Evolutionary conservation across 2,329 filamentous ascomycete species (phyloP).

Genomic region (Penicillium psychrosexuale): DNA sequence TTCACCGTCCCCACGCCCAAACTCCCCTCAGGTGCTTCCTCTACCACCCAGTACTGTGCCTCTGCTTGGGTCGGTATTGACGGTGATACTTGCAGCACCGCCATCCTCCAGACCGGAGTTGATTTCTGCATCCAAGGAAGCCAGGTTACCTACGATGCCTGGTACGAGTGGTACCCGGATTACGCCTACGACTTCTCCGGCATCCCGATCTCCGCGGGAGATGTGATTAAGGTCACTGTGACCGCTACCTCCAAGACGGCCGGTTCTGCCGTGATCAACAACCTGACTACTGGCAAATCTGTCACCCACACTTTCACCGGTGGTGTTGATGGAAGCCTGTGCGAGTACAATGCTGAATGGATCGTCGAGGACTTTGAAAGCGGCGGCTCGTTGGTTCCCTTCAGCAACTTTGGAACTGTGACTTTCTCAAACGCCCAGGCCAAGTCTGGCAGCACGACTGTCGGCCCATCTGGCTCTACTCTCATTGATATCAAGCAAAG

Average conservation of each 20-base stretch:
- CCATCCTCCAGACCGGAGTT: slow-evolving; percentile 56
- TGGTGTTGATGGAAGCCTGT: slow-evolving; percentile 41
- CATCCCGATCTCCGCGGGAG: slow-evolving; percentile 44
- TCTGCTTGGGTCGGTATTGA: slow-evolving; percentile 60
- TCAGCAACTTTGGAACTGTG: slow-evolving; percentile 49
- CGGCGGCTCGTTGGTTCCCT: slow-evolving; percentile 38
- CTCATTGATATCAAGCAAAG: slow-evolving; percentile 48
- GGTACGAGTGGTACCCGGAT: slow-evolving; percentile 60
- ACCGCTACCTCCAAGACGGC: slow-evolving; percentile 39
- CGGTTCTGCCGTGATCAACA: slow-evolving; percentile 47
- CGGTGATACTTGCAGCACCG: slow-evolving; percentile 53
- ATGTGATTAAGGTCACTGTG: slow-evolving; percentile 42
- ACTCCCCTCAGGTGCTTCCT: slow-evolving; percentile 34
- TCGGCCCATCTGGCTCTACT: slow-evolving; percentile 36
- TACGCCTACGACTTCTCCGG: slow-evolving; percentile 51
- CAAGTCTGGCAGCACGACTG: slow-evolving; percentile 25
- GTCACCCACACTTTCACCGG: slow-evolving; percentile 50
- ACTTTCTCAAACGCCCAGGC: slow-evolving; percentile 44
- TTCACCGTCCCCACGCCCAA: slow-evolving; percentile 51
- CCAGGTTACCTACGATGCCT: slow-evolving; percentile 50
- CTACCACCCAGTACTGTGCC: slow-evolving; percentile 40
- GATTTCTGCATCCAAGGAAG: slow-evolving; percentile 49
- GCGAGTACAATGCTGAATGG: slow-evolving; percentile 59
- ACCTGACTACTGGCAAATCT: slow-evolving; percentile 48
- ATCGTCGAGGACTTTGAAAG: slow-evolving; percentile 55